Evolutionary conservation across 1,139 yeast species (phyloP), one percentile per base, ranked within the genome.

Genomic region (Meyerozyma guilliermondii): DNA sequence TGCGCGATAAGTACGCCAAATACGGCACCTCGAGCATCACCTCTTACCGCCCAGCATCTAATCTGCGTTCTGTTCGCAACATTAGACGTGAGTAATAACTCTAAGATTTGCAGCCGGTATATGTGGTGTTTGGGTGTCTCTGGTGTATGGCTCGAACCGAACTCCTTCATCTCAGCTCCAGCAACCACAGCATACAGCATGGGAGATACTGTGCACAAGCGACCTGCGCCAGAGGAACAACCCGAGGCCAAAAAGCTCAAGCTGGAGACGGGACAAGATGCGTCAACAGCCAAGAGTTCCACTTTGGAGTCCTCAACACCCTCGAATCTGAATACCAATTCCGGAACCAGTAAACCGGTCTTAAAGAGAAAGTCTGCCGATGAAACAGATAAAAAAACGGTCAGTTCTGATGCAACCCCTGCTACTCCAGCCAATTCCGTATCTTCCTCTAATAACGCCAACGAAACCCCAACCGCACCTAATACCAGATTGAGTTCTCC

Each of bases 401-500:
- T 13, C 2, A 16, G 3, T 9, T 8, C 33, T 6, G 33, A 2
- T 5, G 33, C 33, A 9, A 13, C 14, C 7, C 33, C 33, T 29
- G 33, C 33, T 10, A 29, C 33, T 13, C 33, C 33, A 4, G 33
- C 33, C 4, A 3, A 29, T 14, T 29, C 33, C 33, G 38, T 7
- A 7, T 37, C 31, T 17, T 36, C 47, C 9, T n/a, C 27, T 17
- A 35, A 34, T 14, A n/a, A 31, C 14, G 13, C 41, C 5, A n/a
- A n/a, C 14, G 50, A 44, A 17, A 43, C 48, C 5, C 48, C 47
- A 3, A 43, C 50, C 1, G 48, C 50, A 7, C 46, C 50, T 11
- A 46, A 45, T 38, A 35, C 53, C 8, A 33, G 43, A 13, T 39
- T 35, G 11, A 46, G 39, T 31, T 45, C 60, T 4, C 44, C 58